phyloP scores from a whole-genome alignment of 164 flowering plant species.

The Piper betle region DNA sequence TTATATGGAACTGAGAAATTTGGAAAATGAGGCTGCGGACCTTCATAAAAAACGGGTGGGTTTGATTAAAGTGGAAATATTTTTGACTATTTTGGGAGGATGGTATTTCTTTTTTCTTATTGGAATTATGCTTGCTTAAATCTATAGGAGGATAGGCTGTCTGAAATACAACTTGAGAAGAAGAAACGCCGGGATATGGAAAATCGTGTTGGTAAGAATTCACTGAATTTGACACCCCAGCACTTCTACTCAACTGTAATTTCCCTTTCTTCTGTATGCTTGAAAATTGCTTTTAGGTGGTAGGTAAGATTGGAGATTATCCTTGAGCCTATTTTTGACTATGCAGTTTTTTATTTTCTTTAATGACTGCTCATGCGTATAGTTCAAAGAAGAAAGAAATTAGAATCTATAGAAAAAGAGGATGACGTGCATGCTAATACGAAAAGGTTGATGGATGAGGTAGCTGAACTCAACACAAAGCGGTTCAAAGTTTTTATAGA shows the following conservation, averaged over 20 bases:
- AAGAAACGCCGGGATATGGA: constrained; percentile 52
- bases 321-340: no score
- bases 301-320: no score
- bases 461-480: constrained; percentile 30
- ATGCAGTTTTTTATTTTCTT: not conserved
- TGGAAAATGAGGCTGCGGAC: constrained; percentile 65
- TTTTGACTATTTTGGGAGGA: not conserved
- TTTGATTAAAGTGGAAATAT: not conserved
- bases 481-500: constrained; percentile 40
- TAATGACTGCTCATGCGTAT: not conserved
- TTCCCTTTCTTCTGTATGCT: no score
- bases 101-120: not conserved
- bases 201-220: constrained; percentile 32
- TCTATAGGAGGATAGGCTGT: constrained; percentile 53
- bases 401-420: constrained; percentile 49
- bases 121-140: constrained; percentile 1
- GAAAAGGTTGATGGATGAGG: constrained; percentile 45
- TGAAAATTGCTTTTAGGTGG: no score
- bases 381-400: constrained; percentile 39
- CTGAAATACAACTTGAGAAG: constrained; percentile 22
- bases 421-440: constrained; percentile 41
- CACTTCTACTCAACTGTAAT: no score
- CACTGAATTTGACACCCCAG: not conserved
- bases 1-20: constrained; percentile 32
- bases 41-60: constrained; percentile 67